A percentile compares a stretch with the other conserved stretches of the same genome.
Evolutionary conservation across 495 filamentous ascomycete genomes (phyloP).

Genomic region (Podospora pseudopauciseta): DNA sequence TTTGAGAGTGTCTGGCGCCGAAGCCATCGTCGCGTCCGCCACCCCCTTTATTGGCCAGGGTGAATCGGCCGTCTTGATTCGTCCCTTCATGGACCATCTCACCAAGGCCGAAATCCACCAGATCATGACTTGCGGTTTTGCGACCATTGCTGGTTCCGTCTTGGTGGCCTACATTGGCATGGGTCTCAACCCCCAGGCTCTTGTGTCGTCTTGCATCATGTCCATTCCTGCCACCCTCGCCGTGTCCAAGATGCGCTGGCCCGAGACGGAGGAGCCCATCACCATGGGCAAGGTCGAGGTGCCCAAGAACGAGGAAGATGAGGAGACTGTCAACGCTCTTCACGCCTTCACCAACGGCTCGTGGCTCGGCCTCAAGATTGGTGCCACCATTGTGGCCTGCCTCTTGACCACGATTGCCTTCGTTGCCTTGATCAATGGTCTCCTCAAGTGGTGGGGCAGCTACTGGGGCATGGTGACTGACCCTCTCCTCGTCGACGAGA

Average conservation of each 20-base stretch:
- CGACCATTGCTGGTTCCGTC: conserved; percentile 66
- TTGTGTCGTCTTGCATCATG: conserved; percentile 94
- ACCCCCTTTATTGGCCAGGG: conserved; percentile 93
- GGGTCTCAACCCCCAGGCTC: conserved; percentile 74
- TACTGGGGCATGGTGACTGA: conserved; percentile 62
- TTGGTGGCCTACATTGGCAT: conserved; percentile 76
- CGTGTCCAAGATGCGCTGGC: conserved; percentile 81
- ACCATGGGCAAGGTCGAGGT: conserved; percentile 75
- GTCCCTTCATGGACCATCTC: conserved; percentile 76
- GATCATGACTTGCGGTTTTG: conserved; percentile 73
- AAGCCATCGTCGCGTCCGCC: conserved; percentile 89
- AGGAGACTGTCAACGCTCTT: conserved; percentile 64
- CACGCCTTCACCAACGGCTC: conserved; percentile 86
- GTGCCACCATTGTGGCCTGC: conserved; percentile 74
- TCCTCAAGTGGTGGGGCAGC: conserved; percentile 84
- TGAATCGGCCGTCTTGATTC: conserved; percentile 88
- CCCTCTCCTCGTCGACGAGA: conserved; percentile 22
- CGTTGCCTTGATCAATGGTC: conserved; percentile 67
- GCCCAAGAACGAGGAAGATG: conserved; percentile 68
- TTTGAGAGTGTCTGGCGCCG: conserved; percentile 86
- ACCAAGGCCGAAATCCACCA: conserved; percentile 86
- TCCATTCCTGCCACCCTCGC: conserved; percentile 85
- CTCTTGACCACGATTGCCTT: conserved; percentile 84
- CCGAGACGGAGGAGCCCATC: conserved; percentile 79
- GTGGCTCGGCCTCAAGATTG: conserved; percentile 86